Evolutionary conservation across 352 stramenopile genomes (phyloP).

Genomic region (Pythium aquatile): DNA sequence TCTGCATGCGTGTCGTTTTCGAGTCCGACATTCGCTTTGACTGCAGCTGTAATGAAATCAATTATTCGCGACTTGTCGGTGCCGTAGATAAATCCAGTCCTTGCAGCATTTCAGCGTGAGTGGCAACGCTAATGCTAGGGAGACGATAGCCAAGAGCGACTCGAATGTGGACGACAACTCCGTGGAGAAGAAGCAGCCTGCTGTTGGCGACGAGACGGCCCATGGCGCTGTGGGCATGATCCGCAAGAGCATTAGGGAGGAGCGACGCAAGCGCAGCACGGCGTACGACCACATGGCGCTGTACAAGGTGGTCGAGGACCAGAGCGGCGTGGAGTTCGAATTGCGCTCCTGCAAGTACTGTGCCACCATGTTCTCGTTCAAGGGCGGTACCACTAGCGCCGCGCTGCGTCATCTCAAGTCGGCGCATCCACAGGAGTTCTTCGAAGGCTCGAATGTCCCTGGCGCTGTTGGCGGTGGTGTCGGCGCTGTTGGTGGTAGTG

Average conservation of each 20-base stretch:
- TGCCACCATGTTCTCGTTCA: conserved; percentile 48
- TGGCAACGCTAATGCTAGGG: too few species aligned
- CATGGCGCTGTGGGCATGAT: conserved; percentile 10
- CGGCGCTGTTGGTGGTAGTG: neutral
- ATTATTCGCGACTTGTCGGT: too few species aligned
- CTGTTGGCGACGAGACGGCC: neutral
- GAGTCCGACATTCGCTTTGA: too few species aligned
- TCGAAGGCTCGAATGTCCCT: neutral
- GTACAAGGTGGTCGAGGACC: conserved; percentile 27
- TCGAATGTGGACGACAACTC: neutral
- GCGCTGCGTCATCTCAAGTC: conserved; percentile 51
- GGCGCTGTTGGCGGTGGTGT: neutral
- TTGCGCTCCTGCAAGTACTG: conserved; percentile 48
- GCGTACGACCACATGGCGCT: conserved; percentile 42
- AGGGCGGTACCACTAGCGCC: conserved; percentile 48
- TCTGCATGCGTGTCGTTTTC: too few species aligned
- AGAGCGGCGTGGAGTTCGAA: conserved; percentile 32
- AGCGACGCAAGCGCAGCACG: conserved; percentile 39
- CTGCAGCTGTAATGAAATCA: too few species aligned
- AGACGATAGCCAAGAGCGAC: neutral
- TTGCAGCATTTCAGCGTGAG: too few species aligned
- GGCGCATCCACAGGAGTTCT: conserved; percentile 30
- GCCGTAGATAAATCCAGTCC: too few species aligned
- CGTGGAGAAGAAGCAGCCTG: neutral
- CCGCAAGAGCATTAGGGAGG: conserved; percentile 17